Conservation (phyloP, 1,284 basidiomycete genomes). For the Cutaneotrichosporon mucoides region DNA sequence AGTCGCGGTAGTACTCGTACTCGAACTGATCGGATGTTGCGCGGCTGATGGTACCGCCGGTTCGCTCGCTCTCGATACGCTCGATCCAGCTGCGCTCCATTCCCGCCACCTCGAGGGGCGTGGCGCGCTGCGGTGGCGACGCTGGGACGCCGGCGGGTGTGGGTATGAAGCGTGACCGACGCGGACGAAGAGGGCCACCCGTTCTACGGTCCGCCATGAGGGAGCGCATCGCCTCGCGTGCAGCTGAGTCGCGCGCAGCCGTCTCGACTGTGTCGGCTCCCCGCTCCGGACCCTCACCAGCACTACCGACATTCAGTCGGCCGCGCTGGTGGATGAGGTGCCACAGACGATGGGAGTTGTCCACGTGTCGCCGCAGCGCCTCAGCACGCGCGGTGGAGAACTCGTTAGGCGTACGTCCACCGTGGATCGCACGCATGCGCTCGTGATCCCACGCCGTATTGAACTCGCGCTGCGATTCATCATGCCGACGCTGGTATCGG, state of each 20-base stretch:
- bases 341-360: conserved; percentile 15
- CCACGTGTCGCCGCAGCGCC: conserved; percentile 14
- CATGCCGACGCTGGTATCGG: conserved; percentile 3
- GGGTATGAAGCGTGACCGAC: neutral
- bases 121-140: conserved; percentile 2
- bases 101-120: neutral
- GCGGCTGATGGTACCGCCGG: neutral
- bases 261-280: no score
- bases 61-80: conserved; percentile 6
- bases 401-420: conserved; percentile 11
- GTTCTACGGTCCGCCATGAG: no score
- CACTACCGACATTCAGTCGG: neutral
- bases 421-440: conserved; percentile 4
- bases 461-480: conserved; percentile 11
- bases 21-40: conserved; percentile 6
- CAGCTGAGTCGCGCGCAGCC: no score
- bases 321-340: conserved; percentile 4
- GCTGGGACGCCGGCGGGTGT: neutral
- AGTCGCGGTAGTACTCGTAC: conserved; percentile 17
- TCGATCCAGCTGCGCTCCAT: conserved; percentile 8
- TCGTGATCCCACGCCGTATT: conserved; percentile 7
- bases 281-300: no score
- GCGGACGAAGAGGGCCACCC: neutral
- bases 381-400: neutral
- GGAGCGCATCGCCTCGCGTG: neutral